These are phyloP conservation scores for Fraxinus quadrangulata DNA, from an alignment of 257 asterid species.

Conservation along the genomic window DNA sequence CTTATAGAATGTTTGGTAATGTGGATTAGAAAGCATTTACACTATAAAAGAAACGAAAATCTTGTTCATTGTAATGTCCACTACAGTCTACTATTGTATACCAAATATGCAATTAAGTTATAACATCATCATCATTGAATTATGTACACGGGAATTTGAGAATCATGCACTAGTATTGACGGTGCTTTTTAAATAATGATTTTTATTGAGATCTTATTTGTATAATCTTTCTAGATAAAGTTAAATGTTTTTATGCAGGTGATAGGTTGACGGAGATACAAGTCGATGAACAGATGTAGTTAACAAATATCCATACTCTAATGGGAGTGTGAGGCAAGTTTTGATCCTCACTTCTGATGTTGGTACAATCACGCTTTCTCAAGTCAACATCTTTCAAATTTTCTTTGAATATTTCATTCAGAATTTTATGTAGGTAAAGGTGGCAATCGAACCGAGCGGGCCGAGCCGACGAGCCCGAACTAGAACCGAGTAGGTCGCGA, in stretches of 20 bases:
- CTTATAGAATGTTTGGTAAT: neutral
- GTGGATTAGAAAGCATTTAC: neutral
- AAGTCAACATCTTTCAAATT: neutral
- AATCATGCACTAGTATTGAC: neutral
- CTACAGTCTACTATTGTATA: neutral
- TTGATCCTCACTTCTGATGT: neutral
- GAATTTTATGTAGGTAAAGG: too few relatives aligned
- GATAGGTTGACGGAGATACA: slow-evolving; percentile 4
- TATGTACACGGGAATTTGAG: neutral
- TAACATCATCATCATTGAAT: neutral
- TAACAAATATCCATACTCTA: slow-evolving; percentile 1
- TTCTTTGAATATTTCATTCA: slow-evolving; percentile 2
- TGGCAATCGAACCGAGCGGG: too few relatives aligned
- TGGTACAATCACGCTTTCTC: too few relatives aligned
- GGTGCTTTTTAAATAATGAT: neutral
- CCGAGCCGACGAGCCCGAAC: too few relatives aligned
- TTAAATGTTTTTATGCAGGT: slow-evolving; percentile 23
- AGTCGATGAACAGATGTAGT: slow-evolving; percentile 10
- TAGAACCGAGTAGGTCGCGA: too few relatives aligned
- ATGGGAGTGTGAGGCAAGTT: slow-evolving; percentile 8
- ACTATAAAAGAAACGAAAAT: neutral
- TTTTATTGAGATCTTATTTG: slow-evolving; percentile 1
- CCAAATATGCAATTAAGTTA: neutral
- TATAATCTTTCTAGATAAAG: neutral
- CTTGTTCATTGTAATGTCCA: neutral